phyloP scores from a whole-genome alignment of 2,329 filamentous ascomycete genomes.

The Septoria linicola region DNA sequence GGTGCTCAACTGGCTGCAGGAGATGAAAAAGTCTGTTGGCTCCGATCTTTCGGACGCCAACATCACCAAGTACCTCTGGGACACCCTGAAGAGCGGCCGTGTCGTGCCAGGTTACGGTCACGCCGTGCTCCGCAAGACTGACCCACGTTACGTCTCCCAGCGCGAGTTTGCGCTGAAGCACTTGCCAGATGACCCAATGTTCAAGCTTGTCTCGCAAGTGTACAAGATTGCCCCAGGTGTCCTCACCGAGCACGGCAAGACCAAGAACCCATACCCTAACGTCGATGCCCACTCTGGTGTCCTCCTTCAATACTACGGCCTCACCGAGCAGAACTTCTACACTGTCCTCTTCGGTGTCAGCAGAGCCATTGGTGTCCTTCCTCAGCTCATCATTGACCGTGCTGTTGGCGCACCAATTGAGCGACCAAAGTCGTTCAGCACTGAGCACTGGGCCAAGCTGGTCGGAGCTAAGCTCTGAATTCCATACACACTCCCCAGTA shows the following conservation, averaged over 20 bases:
- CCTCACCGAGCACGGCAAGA: conserved; percentile 99
- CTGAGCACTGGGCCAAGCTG: conserved; percentile 93
- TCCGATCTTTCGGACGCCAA: conserved; percentile 93
- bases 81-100: conserved; percentile 89
- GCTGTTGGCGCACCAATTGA: conserved; percentile 95
- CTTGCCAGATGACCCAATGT: conserved; percentile 96
- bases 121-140: conserved; percentile 98
- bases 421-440: conserved; percentile 98
- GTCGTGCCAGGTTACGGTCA: conserved; percentile 98
- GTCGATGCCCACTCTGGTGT: conserved; percentile 99
- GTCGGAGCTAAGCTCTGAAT: conserved; percentile 83
- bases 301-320: conserved; percentile 98
- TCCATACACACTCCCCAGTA: conserved; percentile 17
- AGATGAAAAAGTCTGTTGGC: conserved; percentile 96
- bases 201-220: conserved; percentile 99
- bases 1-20: conserved; percentile 96
- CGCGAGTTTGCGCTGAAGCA: conserved; percentile 94
- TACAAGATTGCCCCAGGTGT: conserved; percentile 99
- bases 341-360: conserved; percentile 99
- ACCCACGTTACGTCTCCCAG: conserved; percentile 98
- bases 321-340: conserved; percentile 99
- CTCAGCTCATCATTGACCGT: conserved; percentile 99
- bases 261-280: conserved; percentile 99
- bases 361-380: conserved; percentile 95
- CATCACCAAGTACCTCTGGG: conserved; percentile 99